Conservation (phyloP, 2,329 filamentous ascomycete genomes). For the Diplocarpon rosae region DNA sequence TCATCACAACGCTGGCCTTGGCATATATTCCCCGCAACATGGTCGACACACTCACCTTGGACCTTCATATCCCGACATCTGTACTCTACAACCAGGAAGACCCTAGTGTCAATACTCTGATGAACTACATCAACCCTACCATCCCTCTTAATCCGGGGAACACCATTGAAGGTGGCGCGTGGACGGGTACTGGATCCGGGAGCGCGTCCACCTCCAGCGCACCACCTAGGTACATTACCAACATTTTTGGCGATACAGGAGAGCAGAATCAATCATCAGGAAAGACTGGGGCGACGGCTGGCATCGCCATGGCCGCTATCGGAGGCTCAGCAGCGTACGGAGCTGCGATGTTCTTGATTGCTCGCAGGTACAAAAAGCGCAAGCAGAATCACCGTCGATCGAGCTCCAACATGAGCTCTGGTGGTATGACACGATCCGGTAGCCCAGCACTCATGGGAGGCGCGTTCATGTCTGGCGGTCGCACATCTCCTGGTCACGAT, state of each 20-base stretch:
- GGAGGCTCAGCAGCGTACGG: conserved; percentile 60
- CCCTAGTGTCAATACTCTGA: conserved; percentile 57
- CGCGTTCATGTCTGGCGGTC: conserved; percentile 30
- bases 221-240: conserved; percentile 30
- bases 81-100: conserved; percentile 61
- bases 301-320: conserved; percentile 53
- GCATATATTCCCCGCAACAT: conserved; percentile 64
- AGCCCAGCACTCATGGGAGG: conserved; percentile 33
- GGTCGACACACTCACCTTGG: conserved; percentile 54
- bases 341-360: conserved; percentile 66
- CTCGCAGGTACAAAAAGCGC: conserved; percentile 58
- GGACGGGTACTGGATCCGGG: conserved; percentile 31
- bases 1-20: conserved; percentile 70
- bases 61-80: conserved; percentile 63
- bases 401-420: conserved; percentile 43
- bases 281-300: conserved; percentile 51
- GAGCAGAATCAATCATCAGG: conserved; percentile 34
- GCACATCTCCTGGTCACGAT: conserved; percentile 28
- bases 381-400: conserved; percentile 50
- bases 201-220: conserved; percentile 18
- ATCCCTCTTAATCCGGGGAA: conserved; percentile 42
- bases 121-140: conserved; percentile 71
- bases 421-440: conserved; percentile 36
- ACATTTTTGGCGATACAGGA: conserved; percentile 28
- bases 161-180: conserved; percentile 25